Base-by-base conservation (phyloP, 352 stramenopile species). In the Pilasporangium apinafurcum region DNA sequence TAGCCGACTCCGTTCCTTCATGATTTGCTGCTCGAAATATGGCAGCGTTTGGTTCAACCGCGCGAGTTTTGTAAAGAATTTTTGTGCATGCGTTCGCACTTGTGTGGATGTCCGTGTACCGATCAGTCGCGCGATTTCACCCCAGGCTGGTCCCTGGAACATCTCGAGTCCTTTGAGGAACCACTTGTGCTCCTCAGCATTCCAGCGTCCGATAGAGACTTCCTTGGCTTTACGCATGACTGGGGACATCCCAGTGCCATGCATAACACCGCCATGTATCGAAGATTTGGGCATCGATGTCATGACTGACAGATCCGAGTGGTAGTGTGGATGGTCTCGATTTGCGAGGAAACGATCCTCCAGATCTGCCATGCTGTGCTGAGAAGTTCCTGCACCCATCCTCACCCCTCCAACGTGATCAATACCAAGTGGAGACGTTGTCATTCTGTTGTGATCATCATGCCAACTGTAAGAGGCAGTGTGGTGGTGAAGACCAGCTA, bases 1-100 rank as follows among this genome's bases (percentile, higher is more conserved):
- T 14, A 89, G 62, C 35, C 77, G 71, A 27, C 56, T 44, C 17
- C 77, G 73, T 43, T 86, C 77, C 45, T 76, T 79, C 39, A 83
- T 55, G 50, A 90, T 90, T 61, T 90, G 71, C 44, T 37, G 60
- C 44, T 86, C 77, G 43, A 90, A 90, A 53, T 86, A 73, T 27
- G 77, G 74, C 47, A 90, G 63, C 36, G 68, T 76, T 44, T 85
- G 72, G 47, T 83, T 82, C 27, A 71, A 60, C n/a, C 73, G 65
- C 28, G 76, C 78, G 32, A 95, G 57, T 53, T 92, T 92, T 32
- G 76, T 86, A 52, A 95, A 95, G 59, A 91, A 94, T 61, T 94
- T 94, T 48, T 94, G 83, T 16, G 83, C 83, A 50, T 94, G 83
- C 4, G 79, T 92, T 10, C 83, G 80, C 44, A 91, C 80, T 47